Evolutionary conservation across 2,329 filamentous ascomycete genomes (phyloP).

Genomic region (Penicillium palitans): DNA sequence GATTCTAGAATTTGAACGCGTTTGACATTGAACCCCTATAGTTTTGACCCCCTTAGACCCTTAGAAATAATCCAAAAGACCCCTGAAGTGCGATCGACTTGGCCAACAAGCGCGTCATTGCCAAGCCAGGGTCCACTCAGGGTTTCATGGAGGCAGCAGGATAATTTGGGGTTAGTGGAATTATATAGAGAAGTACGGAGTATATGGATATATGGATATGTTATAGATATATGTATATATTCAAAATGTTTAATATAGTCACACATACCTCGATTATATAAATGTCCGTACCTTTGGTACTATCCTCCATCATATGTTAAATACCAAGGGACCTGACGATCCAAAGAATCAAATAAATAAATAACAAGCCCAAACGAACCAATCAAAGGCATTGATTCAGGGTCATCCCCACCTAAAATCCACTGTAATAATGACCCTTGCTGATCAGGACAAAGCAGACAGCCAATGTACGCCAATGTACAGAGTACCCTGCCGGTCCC

Average conservation of each 20-base stretch:
- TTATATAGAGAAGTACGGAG: too few species aligned
- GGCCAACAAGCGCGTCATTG: slow-evolving; percentile 2
- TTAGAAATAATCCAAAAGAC: neutral
- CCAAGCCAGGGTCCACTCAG: slow-evolving; percentile 5
- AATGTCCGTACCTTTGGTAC: neutral
- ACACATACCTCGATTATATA: neutral
- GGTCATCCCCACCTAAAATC: slow-evolving; percentile 1
- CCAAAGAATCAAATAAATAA: neutral
- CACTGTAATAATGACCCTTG: slow-evolving; percentile 14
- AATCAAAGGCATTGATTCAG: neutral
- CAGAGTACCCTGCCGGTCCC: neutral
- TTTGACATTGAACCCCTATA: neutral
- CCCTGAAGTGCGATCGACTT: slow-evolving; percentile 10
- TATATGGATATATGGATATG: too few species aligned
- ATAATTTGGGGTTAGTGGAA: neutral
- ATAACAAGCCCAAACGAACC: neutral
- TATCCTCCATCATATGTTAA: neutral
- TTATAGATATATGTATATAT: neutral
- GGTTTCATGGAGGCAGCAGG: neutral
- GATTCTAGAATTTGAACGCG: slow-evolving; percentile 1
- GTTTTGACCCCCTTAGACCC: neutral
- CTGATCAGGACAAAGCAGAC: slow-evolving; percentile 10
- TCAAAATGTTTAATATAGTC: neutral
- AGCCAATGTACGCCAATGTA: slow-evolving; percentile 9
- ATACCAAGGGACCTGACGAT: neutral